These are phyloP conservation scores for Aphanomyces cochlioides DNA, from an alignment of 352 stramenopile species.

Conservation along the genomic window DNA sequence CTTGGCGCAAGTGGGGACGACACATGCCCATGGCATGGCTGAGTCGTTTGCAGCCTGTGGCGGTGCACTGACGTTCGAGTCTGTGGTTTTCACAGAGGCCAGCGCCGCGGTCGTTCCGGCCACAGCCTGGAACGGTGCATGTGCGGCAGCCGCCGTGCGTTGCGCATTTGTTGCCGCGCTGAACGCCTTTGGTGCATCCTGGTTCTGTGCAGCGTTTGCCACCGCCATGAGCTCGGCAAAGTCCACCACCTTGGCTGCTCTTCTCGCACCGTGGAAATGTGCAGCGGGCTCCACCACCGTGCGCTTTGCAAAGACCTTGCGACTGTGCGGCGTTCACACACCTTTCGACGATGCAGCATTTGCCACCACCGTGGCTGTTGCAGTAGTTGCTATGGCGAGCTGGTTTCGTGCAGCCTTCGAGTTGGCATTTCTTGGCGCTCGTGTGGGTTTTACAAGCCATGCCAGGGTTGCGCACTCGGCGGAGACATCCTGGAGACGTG, in stretches of 20 bases:
- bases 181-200: conserved; percentile 70
- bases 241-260: conserved; percentile 66
- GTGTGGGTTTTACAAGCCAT: background rate
- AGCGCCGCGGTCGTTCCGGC: conserved; percentile 72
- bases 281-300: conserved; percentile 49
- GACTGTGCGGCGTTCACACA: conserved; percentile 68
- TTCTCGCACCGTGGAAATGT: conserved; percentile 41
- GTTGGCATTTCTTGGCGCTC: conserved; percentile 49
- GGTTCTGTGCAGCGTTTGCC: conserved; percentile 69
- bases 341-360: conserved; percentile 50
- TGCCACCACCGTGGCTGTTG: conserved; percentile 68
- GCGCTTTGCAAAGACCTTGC: conserved; percentile 66
- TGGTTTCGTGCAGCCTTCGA: conserved; percentile 69
- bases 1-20: conserved; percentile 81
- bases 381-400: conserved; percentile 72
- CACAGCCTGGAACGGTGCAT: conserved; percentile 77
- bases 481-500: background rate
- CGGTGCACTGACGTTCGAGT: conserved; percentile 68
- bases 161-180: conserved; percentile 80
- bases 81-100: conserved; percentile 82
- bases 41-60: conserved; percentile 84
- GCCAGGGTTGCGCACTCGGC: background rate
- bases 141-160: conserved; percentile 80
- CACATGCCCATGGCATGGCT: conserved; percentile 81
- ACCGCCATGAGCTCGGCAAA: conserved; percentile 69